Percentiles rank a stretch among this genome's conserved stretches.
Conservation (phyloP, 352 stramenopile genomes). For the Aphanomyces astaci region DNA sequence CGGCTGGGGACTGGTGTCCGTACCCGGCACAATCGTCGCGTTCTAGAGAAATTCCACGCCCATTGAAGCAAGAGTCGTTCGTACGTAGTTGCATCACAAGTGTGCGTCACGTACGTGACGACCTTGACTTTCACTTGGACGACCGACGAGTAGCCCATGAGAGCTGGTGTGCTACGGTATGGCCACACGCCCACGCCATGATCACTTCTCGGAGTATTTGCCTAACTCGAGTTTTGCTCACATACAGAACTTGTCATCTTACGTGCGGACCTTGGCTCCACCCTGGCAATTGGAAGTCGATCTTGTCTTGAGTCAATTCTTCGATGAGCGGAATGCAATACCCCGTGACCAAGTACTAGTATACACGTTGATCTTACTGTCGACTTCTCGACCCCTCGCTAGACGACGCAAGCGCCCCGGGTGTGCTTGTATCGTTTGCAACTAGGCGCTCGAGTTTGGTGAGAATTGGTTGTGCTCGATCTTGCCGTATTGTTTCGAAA, state of each 20-base stretch:
- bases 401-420: slow-evolving; percentile 2
- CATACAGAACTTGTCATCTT: no score
- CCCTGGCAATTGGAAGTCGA: not conserved
- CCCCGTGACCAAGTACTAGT: not conserved
- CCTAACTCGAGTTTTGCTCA: no score
- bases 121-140: not conserved
- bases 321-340: slow-evolving; percentile 8
- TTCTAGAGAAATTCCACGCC: not conserved
- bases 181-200: slow-evolving; percentile 1
- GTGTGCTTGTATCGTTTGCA: slow-evolving; percentile 8
- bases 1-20: no score
- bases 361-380: no score
- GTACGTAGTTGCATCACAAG: no score
- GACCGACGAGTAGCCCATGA: slow-evolving; percentile 1
- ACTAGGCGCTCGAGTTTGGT: not conserved
- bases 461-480: slow-evolving; percentile 11
- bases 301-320: not conserved
- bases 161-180: slow-evolving; percentile 9
- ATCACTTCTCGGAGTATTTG: slow-evolving; percentile 11
- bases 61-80: not conserved
- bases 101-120: not conserved
- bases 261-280: slow-evolving; percentile 20
- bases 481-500: not conserved
- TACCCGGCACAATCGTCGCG: no score
- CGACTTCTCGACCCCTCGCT: not conserved